Percentiles rank a stretch among this genome's conserved stretches.
Evolutionary conservation across 2,329 filamentous ascomycete genomes (phyloP).

Genomic region (Ophidiomyces ophidiicola): DNA sequence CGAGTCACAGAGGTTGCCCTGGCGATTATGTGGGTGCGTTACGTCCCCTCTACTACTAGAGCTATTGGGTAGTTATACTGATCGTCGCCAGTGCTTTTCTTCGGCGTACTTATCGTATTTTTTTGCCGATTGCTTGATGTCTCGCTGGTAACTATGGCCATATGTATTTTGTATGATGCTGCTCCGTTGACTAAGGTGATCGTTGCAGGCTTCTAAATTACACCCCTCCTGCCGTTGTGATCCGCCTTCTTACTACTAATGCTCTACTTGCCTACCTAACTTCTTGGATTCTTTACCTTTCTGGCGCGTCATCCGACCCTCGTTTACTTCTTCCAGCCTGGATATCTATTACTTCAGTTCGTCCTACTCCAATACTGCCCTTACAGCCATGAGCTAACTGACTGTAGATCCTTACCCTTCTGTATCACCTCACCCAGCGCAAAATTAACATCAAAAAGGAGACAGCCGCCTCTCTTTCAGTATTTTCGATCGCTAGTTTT

Average conservation of each 20-base stretch:
- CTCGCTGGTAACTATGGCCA: conserved; percentile 50
- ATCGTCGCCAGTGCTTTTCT: conserved; percentile 50
- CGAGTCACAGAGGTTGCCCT: conserved; percentile 56
- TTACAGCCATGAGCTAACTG: not conserved
- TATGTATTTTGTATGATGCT: conserved; percentile 1
- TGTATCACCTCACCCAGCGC: conserved; percentile 66
- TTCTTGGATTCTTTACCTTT: conserved; percentile 57
- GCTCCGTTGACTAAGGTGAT: conserved; percentile 1
- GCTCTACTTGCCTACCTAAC: conserved; percentile 64
- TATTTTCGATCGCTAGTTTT: conserved; percentile 65
- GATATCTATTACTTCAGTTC: conserved; percentile 63
- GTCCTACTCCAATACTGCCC: conserved; percentile 17
- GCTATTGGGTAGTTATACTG: not conserved
- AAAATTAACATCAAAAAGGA: conserved; percentile 70
- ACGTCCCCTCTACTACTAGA: not conserved
- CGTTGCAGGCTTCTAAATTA: conserved; percentile 65
- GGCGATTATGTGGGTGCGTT: conserved; percentile 58
- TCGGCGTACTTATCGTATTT: conserved; percentile 70
- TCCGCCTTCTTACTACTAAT: conserved; percentile 64
- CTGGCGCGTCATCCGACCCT: conserved; percentile 57
- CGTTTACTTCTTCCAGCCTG: conserved; percentile 62
- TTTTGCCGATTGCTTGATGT: conserved; percentile 77
- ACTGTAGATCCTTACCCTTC: conserved; percentile 53
- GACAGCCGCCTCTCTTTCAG: conserved; percentile 62
- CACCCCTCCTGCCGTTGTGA: conserved; percentile 62